Percentiles rank a stretch among this genome's conserved stretches.
Evolutionary conservation across 176 grass and related monocot species (phyloP).

Genomic region (Musa schizocarpa): DNA sequence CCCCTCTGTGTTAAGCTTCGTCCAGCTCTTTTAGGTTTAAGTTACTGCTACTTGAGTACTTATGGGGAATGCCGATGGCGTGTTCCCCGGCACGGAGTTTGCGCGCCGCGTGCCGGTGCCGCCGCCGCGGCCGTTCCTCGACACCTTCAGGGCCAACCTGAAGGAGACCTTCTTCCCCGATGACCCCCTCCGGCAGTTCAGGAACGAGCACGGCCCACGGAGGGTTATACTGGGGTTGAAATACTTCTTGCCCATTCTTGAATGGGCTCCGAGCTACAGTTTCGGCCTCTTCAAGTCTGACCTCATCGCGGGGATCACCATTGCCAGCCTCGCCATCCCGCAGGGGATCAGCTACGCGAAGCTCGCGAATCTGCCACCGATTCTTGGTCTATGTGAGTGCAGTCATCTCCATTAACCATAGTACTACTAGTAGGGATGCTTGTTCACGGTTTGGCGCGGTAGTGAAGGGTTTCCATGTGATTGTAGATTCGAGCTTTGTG

Average conservation of each 20-base stretch:
- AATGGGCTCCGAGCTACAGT: slow-evolving; percentile 4
- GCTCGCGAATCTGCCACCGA: slow-evolving; percentile 14
- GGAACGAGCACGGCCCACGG: not conserved
- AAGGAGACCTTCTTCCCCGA: slow-evolving; percentile 21
- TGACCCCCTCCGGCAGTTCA: slow-evolving; percentile 15
- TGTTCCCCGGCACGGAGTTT: not conserved
- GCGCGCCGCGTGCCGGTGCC: not conserved
- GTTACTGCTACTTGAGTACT: not conserved
- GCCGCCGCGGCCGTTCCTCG: slow-evolving; percentile 9
- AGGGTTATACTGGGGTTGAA: not conserved
- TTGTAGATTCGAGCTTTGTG: slow-evolving; percentile 89
- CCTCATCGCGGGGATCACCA: slow-evolving; percentile 17
- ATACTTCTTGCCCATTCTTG: slow-evolving; percentile 17
- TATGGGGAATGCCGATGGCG: not conserved
- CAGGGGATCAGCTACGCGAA: slow-evolving; percentile 18
- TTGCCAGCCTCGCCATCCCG: slow-evolving; percentile 16
- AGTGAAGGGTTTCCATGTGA: not conserved
- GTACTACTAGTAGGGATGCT: not conserved
- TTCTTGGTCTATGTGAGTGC: slow-evolving; percentile 8
- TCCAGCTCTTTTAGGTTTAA: no score
- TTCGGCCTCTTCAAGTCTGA: slow-evolving; percentile 7
- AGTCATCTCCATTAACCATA: not conserved
- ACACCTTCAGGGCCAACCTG: slow-evolving; percentile 9
- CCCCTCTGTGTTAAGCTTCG: no score
- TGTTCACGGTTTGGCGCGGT: no score